Conservation (phyloP, 257 asterid genomes). For the Solanum sitiens region DNA sequence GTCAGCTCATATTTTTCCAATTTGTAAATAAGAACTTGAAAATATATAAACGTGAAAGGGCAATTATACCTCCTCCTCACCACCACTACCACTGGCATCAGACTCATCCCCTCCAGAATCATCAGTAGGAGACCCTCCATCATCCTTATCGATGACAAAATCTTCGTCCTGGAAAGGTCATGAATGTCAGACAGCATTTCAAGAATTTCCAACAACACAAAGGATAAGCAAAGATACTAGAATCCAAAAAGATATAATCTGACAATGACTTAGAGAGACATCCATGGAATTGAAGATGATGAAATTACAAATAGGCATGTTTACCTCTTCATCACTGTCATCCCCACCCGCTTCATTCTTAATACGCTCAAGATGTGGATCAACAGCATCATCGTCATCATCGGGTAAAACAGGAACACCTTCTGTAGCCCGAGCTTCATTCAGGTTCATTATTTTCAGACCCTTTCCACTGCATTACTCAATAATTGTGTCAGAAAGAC, state of each 20-base stretch:
- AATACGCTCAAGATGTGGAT: conserved; percentile 85
- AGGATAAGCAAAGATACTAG: not conserved
- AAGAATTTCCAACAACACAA: not conserved
- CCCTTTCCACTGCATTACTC: conserved; percentile 54
- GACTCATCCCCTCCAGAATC: conserved; percentile 81
- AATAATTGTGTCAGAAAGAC: not conserved
- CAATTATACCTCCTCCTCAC: conserved; percentile 64
- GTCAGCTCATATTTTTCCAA: not conserved
- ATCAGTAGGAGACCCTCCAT: conserved; percentile 93
- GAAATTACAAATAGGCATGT: not conserved
- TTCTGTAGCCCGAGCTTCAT: conserved; percentile 28
- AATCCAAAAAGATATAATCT: not conserved
- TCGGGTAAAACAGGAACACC: conserved; percentile 57
- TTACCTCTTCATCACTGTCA: conserved; percentile 82
- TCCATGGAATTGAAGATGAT: not conserved
- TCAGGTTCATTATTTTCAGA: conserved; percentile 67
- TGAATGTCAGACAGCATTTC: not conserved
- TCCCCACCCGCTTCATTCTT: conserved; percentile 65
- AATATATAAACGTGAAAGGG: not conserved
- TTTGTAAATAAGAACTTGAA: not conserved
- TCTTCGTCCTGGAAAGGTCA: conserved; percentile 57
- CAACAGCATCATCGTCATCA: conserved; percentile 71
- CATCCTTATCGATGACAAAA: conserved; percentile 67
- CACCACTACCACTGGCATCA: conserved; percentile 66
- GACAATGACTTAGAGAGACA: not conserved